Base-by-base conservation (phyloP, 1,139 yeast species). In the Pichia sp. region DNA sequence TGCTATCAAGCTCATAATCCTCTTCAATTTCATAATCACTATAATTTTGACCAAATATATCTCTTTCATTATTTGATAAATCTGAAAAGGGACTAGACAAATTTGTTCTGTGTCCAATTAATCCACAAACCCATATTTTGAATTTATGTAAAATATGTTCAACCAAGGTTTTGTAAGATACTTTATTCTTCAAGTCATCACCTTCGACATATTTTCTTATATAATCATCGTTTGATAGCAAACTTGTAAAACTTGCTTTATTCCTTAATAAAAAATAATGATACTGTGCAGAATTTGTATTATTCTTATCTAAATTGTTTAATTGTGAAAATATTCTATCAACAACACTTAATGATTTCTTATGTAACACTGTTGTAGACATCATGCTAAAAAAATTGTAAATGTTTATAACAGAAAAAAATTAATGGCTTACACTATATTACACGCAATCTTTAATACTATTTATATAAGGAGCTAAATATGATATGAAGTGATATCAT, bases 1-100 rank as follows among this genome's bases (percentile, higher is more conserved):
- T 20, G 22, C 45, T 45, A 40, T 48, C 51, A n/a, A 48, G 32
- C 18, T 48, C 51, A 40, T 35, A 48, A 12, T 44, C 50, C 9
- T 44, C 48, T 15, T 37, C 43, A 32, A 13, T 13, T 11, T 37
- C 41, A 23, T 40, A 23, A 11, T 40, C 46, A 43, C 40, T 36
- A 16, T 41, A 44, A 12, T 40, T 40, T 12, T 38, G 32, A 15
- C 43, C 47, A 27, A 47, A 47, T n/a, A 44, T 36, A 42, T 47
- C 50, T 8, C 26, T 15, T 7, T 46, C 45, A 5, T 20, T 16
- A 22, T 12, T 11, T 16, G 18, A 7, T 3, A 36, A 20, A 2
- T 27, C 43, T 8, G 13, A 24, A 9, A 18, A 39, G 9, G 23
- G 26, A 6, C 24, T 15, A 35, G 36, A 35, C 22, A 18, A 7